These are phyloP conservation scores for Oldenlandia corymbosa DNA, from an alignment of 257 asterid genomes.

Conservation along the genomic window DNA sequence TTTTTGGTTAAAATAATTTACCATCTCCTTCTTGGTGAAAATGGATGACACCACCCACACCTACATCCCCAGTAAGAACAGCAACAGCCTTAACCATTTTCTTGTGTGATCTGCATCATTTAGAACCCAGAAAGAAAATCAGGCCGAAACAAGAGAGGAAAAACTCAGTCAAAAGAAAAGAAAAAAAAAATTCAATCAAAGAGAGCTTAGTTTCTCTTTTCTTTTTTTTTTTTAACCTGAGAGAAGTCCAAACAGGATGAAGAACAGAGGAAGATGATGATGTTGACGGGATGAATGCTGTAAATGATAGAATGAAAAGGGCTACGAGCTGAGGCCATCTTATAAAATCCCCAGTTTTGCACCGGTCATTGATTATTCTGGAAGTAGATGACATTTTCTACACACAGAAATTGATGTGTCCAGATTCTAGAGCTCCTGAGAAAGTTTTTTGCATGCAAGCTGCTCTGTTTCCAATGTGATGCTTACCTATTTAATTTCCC, in stretches of 20 bases:
- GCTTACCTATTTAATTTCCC: not conserved
- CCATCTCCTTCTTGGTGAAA: constrained; percentile 89
- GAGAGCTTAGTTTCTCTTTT: too few relatives aligned
- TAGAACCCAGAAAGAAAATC: not conserved
- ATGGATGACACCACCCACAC: constrained; percentile 66
- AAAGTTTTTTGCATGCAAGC: not conserved
- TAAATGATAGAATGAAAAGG: not conserved
- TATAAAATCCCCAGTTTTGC: not conserved
- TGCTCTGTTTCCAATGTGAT: not conserved
- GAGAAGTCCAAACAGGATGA: not conserved
- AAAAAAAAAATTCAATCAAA: not conserved
- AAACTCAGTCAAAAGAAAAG: too few relatives aligned
- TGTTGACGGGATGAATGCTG: not conserved
- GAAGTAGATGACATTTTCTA: not conserved
- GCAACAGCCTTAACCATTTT: constrained; percentile 94
- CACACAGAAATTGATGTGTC: not conserved
- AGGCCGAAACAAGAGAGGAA: too few relatives aligned
- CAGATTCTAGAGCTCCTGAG: not conserved
- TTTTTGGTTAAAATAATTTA: constrained; percentile 15
- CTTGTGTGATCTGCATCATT: constrained; percentile 48
- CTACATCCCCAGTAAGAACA: constrained; percentile 76
- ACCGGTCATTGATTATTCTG: not conserved
- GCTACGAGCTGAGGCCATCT: not conserved
- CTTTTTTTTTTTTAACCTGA: too few relatives aligned
- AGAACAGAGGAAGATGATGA: constrained; percentile 1